Base-by-base conservation (phyloP, 495 filamentous ascomycete species). In the Penicillium pancosmium region DNA sequence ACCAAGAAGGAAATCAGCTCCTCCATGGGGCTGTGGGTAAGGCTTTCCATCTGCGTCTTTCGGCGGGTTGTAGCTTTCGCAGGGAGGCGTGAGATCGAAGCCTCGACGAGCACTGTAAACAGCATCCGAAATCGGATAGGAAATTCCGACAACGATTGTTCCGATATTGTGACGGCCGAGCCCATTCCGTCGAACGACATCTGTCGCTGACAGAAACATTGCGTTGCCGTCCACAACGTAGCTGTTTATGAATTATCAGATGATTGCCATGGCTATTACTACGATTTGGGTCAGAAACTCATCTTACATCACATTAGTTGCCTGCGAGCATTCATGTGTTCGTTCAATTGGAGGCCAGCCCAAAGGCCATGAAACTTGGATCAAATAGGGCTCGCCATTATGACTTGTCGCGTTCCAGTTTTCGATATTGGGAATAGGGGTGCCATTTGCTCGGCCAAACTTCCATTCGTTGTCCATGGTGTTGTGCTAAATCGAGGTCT, bases 191-290 rank as follows among this genome's bases (percentile, higher is more conserved):
- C 66, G 63, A n/a, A 66, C 52, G 33, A 59, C 43, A 18, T 69
- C 66, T 16, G 62, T 62, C 8, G 66, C 66, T 2, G 66, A 61
- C 0, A 62, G 57, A 31, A 66, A 57, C 50, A 66, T 52, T 15
- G 66, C 66, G 40, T 69, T 69, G 10, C 66, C 66, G 44, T 69
- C 66, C 3, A 69, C 63, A 5, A 64, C 33, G 31, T 66, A 69
- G 16, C 66, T 69, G 35, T 31, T 18, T 5, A 46, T 35, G 15
- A 40, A 33, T 16, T 44, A 33, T 9, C 15, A n/a, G 23, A 16
- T 16, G 5, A 16, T 36, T 8, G 4, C 41, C 52, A 13, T 25
- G 27, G 5, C 25, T 15, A 4, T 36, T 15, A n/a, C 36, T 13
- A 38, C 10, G 9, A n/a, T n/a, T n/a, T 38, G 36, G 15, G 36